Evolutionary conservation across 352 stramenopile genomes (phyloP), one percentile per base, ranked within the genome.

Genomic region (Pilasporangium apinafurcum): DNA sequence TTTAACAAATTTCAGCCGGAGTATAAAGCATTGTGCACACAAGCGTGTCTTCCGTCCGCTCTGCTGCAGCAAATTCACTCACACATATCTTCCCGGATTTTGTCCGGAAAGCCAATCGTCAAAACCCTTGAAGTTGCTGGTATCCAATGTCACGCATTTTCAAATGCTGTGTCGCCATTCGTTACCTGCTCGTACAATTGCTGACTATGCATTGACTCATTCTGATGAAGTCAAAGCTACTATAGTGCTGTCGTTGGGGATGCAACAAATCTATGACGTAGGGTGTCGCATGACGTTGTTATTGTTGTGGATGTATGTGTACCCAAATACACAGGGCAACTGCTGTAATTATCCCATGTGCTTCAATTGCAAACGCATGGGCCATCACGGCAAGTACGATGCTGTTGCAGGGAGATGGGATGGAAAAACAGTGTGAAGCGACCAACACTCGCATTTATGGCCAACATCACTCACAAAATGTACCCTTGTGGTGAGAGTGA

Each of bases 71-170:
- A 49, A 61, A 26, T 25, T 44, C 6, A 42, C 44, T 34, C 71
- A 75, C 47, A 66, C 64, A 9, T 60, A 76, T 21, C 57, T 76
- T 2, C 48, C 51, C 35, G 10, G 9, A n/a, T n/a, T n/a, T n/a
- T n/a, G n/a, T n/a, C n/a, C n/a, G n/a, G n/a, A n/a, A n/a, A n/a
- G n/a, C n/a, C n/a, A n/a, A n/a, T n/a, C n/a, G n/a, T n/a, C n/a
- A n/a, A n/a, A n/a, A n/a, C 45, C 26, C 28, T 21, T 59, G 20
- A 34, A 37, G 34, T n/a, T 56, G 27, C 29, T 49, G 8, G 48
- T 43, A 21, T 51, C 48, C 3, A 62, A 34, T 57, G 55, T 10
- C 36, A 38, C 2, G 28, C 45, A 13, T 66, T 70, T 20, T n/a
- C n/a, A n/a, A n/a, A n/a, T n/a, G n/a, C n/a, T n/a, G n/a, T 59